Conservation (phyloP, 2,329 filamentous ascomycete genomes). For the Alternaria ethzedia region DNA sequence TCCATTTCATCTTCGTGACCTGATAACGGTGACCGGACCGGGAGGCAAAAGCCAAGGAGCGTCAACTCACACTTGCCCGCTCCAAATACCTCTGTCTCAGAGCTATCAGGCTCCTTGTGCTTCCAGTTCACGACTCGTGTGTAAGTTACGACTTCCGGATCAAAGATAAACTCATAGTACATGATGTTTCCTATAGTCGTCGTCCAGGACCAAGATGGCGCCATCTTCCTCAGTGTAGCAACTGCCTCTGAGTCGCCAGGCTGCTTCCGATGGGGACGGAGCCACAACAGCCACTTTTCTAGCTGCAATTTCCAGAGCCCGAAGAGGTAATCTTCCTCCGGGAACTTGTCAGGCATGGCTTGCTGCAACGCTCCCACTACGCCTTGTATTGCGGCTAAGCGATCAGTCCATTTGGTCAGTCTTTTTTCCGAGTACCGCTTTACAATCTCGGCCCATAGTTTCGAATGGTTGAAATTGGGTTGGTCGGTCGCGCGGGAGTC, state of each 20-base stretch:
- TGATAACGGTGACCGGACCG: background rate
- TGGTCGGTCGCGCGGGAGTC: background rate
- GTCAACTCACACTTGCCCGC: background rate
- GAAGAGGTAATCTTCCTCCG: background rate
- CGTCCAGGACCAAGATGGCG: background rate
- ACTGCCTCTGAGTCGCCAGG: background rate
- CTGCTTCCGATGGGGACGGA: background rate
- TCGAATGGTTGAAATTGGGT: background rate
- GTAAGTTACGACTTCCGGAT: background rate
- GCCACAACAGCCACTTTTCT: background rate
- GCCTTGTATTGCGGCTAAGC: conserved; percentile 1
- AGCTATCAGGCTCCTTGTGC: background rate
- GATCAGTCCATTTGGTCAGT: conserved; percentile 1
- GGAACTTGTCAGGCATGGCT: background rate
- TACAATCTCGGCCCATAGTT: background rate
- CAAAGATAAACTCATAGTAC: background rate
- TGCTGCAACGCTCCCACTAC: background rate
- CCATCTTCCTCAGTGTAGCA: background rate
- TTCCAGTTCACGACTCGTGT: background rate
- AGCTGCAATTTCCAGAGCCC: background rate
- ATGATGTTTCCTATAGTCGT: background rate
- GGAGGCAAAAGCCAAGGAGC: background rate
- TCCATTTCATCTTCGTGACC: background rate
- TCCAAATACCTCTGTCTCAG: background rate
- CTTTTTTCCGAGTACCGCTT: background rate